phyloP scores from a whole-genome alignment of 805 yeast species.

The Hanseniaspora thailandica region DNA sequence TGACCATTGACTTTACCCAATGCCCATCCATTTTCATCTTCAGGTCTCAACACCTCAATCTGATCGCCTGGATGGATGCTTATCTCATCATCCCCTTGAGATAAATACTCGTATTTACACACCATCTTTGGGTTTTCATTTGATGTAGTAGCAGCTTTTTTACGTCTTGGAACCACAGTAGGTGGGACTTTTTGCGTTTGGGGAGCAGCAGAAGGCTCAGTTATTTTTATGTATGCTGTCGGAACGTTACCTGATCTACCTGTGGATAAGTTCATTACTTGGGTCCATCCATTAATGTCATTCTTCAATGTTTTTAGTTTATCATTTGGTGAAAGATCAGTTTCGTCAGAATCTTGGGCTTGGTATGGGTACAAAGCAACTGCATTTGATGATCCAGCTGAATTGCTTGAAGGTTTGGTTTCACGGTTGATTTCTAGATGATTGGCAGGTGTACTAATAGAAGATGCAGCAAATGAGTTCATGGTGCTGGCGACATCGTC shows the following conservation, averaged over 20 bases:
- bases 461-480: conserved; percentile 18
- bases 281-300: conserved; percentile 90
- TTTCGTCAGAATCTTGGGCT: conserved; percentile 67
- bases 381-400: conserved; percentile 16
- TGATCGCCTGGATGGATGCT: conserved; percentile 61
- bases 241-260: conserved; percentile 70
- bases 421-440: conserved; percentile 13
- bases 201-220: conserved; percentile 23
- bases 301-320: conserved; percentile 42
- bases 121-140: conserved; percentile 25
- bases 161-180: conserved; percentile 65
- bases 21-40: conserved; percentile 88
- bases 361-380: conserved; percentile 55
- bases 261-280: conserved; percentile 37
- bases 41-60: conserved; percentile 54
- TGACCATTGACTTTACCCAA: conserved; percentile 65
- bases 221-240: conserved; percentile 54
- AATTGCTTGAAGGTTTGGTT: conserved; percentile 10
- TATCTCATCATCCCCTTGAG: conserved; percentile 73
- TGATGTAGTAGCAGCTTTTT: conserved; percentile 31
- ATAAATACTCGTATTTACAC: conserved; percentile 64
- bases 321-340: conserved; percentile 50
- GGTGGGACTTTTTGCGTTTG: conserved; percentile 60
- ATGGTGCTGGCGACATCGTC: conserved; percentile 21
- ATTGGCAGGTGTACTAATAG: conserved; percentile 7